Evolutionary conservation across 1,139 yeast genomes (phyloP).

Genomic region (Nakaseomyces kungkrabaensis): DNA sequence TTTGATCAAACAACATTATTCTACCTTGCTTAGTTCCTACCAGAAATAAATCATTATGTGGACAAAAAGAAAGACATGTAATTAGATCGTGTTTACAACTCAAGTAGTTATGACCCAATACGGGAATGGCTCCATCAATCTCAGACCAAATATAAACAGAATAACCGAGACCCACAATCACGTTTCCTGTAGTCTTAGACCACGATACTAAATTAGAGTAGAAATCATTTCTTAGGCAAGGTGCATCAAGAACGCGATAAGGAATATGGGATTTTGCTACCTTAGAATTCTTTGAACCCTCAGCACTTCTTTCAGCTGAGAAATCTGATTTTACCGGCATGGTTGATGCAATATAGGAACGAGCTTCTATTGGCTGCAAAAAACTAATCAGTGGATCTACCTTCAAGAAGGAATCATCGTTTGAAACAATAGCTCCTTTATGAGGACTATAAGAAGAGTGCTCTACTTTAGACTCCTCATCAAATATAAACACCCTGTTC

Average conservation of each 20-base stretch:
- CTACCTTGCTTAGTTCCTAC: conserved; percentile 52
- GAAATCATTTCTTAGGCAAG: conserved; percentile 67
- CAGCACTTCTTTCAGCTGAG: neutral
- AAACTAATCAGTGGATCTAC: conserved; percentile 16
- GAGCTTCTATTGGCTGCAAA: conserved; percentile 17
- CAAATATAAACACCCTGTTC: conserved; percentile 16
- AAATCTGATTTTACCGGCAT: neutral
- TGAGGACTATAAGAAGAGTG: neutral
- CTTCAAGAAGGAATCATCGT: neutral
- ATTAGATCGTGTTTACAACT: conserved; percentile 33
- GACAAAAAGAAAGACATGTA: conserved; percentile 51
- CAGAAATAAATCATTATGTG: conserved; percentile 37
- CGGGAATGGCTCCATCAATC: conserved; percentile 36
- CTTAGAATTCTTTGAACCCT: conserved; percentile 11
- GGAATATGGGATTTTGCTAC: conserved; percentile 32
- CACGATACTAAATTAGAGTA: conserved; percentile 72
- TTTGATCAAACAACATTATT: conserved; percentile 36
- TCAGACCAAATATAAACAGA: conserved; percentile 62
- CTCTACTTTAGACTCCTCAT: neutral
- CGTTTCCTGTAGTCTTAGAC: conserved; percentile 43
- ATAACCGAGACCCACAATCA: conserved; percentile 62
- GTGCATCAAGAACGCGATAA: conserved; percentile 57
- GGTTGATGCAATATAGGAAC: conserved; percentile 11
- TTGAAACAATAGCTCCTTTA: no score
- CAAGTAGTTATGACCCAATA: conserved; percentile 28